These are phyloP conservation scores for Nyctanthes arbortristis DNA, from an alignment of 257 asterid genomes.

Conservation along the genomic window DNA sequence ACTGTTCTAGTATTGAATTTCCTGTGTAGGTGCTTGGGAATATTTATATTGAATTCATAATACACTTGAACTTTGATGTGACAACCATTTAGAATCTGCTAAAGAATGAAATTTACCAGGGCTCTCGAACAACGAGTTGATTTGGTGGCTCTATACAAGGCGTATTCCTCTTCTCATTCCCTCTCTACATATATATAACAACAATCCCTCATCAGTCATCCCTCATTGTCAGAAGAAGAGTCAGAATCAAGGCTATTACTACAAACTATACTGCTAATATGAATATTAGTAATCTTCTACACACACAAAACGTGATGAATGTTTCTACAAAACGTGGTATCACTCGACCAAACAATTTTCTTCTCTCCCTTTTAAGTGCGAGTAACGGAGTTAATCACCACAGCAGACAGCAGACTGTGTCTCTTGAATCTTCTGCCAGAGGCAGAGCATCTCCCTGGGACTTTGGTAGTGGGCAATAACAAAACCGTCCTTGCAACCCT, in stretches of 20 bases:
- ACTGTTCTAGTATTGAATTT: no score
- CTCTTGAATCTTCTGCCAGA: slow-evolving; percentile 93
- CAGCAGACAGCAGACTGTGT: slow-evolving; percentile 64
- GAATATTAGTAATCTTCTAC: slow-evolving; percentile 24
- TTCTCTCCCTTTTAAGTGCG: background rate
- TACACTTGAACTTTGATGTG: background rate
- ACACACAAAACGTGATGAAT: slow-evolving; percentile 23
- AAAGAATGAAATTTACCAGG: slow-evolving; percentile 5
- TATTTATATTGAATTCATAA: no score
- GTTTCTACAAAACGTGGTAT: background rate
- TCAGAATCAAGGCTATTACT: no score
- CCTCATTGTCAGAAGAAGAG: slow-evolving; percentile 6
- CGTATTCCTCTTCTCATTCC: background rate
- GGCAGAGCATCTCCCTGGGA: slow-evolving; percentile 86
- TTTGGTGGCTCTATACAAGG: slow-evolving; percentile 4
- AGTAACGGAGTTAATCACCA: slow-evolving; percentile 9
- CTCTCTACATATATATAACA: slow-evolving; percentile 33
- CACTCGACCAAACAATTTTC: background rate
- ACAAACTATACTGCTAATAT: slow-evolving; percentile 10
- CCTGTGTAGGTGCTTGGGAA: background rate
- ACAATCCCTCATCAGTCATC: slow-evolving; percentile 25
- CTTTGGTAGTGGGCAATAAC: slow-evolving; percentile 89
- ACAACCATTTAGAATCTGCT: slow-evolving; percentile 14
- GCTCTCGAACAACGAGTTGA: background rate
- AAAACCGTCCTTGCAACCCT: slow-evolving; percentile 80